phyloP scores from a whole-genome alignment of 2,329 filamentous ascomycete genomes.

The Fusarium lyarnte region DNA sequence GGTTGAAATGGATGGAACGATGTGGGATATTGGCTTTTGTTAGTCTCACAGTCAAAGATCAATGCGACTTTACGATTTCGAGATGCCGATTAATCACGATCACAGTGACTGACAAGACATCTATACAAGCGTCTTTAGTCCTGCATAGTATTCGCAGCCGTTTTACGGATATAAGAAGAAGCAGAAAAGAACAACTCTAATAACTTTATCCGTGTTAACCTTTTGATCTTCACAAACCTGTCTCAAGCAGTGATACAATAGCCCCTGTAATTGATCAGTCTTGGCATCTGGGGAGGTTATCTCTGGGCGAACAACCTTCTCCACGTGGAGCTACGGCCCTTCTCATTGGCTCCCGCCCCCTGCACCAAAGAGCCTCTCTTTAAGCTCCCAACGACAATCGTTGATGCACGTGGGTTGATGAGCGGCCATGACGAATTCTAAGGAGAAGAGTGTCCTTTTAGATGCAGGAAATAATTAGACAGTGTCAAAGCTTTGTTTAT shows the following conservation, averaged over 20 bases:
- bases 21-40: neutral
- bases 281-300: conserved; percentile 23
- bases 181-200: neutral
- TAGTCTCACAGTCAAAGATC: accelerated
- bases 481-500: accelerated
- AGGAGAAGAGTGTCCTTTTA: accelerated
- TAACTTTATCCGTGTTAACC: neutral
- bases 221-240: neutral
- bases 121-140: too few relatives aligned
- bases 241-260: neutral
- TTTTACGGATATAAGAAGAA: neutral
- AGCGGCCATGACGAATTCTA: neutral
- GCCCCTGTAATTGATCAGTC: conserved; percentile 6
- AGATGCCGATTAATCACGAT: neutral
- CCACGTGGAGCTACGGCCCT: conserved; percentile 13
- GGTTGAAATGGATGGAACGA: neutral
- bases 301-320: conserved; percentile 21
- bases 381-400: conserved; percentile 24
- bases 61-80: accelerated
- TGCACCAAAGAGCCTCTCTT: conserved; percentile 6
- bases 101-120: too few relatives aligned
- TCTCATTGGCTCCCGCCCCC: conserved; percentile 12
- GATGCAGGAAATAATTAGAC: accelerated
- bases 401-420: conserved; percentile 27
- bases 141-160: neutral